Conservation (phyloP, 2,329 filamentous ascomycete genomes). For the Arthrobotrys conoides region DNA sequence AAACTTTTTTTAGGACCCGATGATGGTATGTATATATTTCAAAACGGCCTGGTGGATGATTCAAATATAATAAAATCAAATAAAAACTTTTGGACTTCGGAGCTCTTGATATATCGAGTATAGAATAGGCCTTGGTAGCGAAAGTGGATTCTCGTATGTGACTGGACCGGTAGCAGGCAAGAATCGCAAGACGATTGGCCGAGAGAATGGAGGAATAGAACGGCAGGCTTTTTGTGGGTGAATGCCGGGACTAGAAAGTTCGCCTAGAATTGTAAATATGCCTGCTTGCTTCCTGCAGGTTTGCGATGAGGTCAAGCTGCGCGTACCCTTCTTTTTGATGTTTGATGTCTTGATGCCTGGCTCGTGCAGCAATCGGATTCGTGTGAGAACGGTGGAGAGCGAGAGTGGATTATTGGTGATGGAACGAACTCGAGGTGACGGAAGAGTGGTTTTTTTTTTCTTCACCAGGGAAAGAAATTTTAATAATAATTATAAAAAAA, state of each 20-base stretch:
- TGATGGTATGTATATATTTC: constrained; percentile 28
- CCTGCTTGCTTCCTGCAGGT: constrained; percentile 29
- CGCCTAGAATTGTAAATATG: constrained; percentile 36
- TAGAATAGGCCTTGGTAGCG: constrained; percentile 30
- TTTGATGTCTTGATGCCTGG: constrained; percentile 15
- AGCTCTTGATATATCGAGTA: constrained; percentile 37
- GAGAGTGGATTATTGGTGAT: constrained; percentile 26
- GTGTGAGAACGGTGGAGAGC: constrained; percentile 16
- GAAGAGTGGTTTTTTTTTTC: not conserved
- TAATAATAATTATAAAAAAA: constrained; percentile 4
- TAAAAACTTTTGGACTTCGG: constrained; percentile 40
- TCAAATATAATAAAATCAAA: constrained; percentile 18
- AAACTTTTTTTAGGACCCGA: constrained; percentile 42
- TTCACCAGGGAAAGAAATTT: constrained; percentile 17
- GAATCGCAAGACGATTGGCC: constrained; percentile 41
- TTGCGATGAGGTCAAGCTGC: constrained; percentile 56
- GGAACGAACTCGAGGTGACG: constrained; percentile 18
- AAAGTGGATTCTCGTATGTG: constrained; percentile 41
- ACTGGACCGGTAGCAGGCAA: constrained; percentile 36
- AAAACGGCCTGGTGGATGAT: not conserved
- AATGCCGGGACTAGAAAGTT: constrained; percentile 40
- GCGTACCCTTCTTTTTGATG: constrained; percentile 41
- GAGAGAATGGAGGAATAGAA: constrained; percentile 1
- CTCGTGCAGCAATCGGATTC: constrained; percentile 39
- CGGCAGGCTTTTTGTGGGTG: constrained; percentile 40